Evolutionary conservation across 2,329 filamentous ascomycete species (phyloP), one percentile per base, ranked within the genome.

Genomic region (Pleurostoma richardsiae): DNA sequence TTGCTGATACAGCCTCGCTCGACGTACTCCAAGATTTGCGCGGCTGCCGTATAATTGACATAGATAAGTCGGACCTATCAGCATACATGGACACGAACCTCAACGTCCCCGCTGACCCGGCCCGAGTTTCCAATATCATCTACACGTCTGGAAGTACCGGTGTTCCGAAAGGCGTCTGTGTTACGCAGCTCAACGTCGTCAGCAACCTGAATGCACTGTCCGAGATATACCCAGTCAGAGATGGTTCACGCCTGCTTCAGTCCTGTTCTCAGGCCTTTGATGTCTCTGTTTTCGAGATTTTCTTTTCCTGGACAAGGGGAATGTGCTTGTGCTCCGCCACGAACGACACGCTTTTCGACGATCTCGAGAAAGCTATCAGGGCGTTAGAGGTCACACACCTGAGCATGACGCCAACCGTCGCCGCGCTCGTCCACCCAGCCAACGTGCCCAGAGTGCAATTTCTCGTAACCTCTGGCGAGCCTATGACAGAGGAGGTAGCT

Each of bases 211-310:
- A 80, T 19, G 72, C 79, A 7, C 71, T 96, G 5, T 73, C 76
- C 3, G 68, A 73, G 3, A 68, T 88, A 0, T 95, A 95, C 57
- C 86, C 87, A 0, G 68, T 70, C 0, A 59, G 66, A 1, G 56
- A 56, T 1, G 55, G 65, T 1, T 78, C 82, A 1, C 77, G 82
- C n/a, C 70, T 95, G 30, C 70, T 96, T 0, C 90, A 95, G 63
- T 82, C 87, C 3, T 95, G 87, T 58, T 92, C 88, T 0, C 87
- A 90, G 58, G 86, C 85, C 0, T 95, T 95, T 59, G 88, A 95
- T 58, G 83, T 95, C 2, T 95, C 89, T 1, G 86, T 95, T 0
- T 95, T 95, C 59, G 90, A 95, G 58, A 91, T 95, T 10, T 92
- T 95, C 61, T 95, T 89, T 56, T 74, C 89, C 0, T 95, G 90